A percentile compares a stretch with the other conserved stretches of the same genome.
These are phyloP conservation scores for Gillenia trifoliata DNA, from an alignment of 306 rosid species.

Conservation along the genomic window DNA sequence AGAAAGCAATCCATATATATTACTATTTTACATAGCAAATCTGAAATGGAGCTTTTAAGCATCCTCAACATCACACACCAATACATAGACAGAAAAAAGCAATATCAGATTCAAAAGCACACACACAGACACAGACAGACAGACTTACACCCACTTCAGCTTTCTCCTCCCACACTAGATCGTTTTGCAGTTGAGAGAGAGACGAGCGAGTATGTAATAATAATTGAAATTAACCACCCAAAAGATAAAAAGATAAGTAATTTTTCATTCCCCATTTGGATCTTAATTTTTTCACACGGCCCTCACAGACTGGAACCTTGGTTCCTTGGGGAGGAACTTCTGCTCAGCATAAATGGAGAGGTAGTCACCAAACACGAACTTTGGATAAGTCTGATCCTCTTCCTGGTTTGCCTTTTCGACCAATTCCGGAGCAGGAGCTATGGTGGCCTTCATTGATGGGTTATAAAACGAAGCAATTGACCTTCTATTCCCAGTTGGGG, in stretches of 20 bases:
- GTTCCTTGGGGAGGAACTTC: conserved; percentile 93
- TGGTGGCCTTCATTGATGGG: conserved; percentile 81
- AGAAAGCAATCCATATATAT: conserved; percentile 17
- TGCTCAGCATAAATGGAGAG: conserved; percentile 80
- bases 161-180: conserved; percentile 29
- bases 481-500: conserved; percentile 61
- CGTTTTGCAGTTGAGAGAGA: conserved; percentile 20
- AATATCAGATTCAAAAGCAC: conserved; percentile 21
- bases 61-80: not conserved
- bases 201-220: conserved; percentile 35
- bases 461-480: conserved; percentile 92
- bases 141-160: conserved; percentile 36
- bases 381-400: conserved; percentile 57
- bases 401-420: conserved; percentile 43
- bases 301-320: conserved; percentile 72
- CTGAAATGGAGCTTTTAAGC: conserved; percentile 24
- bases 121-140: not conserved
- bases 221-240: not conserved
- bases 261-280: not conserved
- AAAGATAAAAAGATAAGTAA: not conserved
- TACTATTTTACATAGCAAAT: conserved; percentile 33
- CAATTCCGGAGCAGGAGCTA: conserved; percentile 71
- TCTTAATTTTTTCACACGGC: conserved; percentile 35
- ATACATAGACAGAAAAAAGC: conserved; percentile 17
- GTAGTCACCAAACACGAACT: conserved; percentile 88